phyloP scores from a whole-genome alignment of 2,329 filamentous ascomycete species.

The Neurospora sp. region DNA sequence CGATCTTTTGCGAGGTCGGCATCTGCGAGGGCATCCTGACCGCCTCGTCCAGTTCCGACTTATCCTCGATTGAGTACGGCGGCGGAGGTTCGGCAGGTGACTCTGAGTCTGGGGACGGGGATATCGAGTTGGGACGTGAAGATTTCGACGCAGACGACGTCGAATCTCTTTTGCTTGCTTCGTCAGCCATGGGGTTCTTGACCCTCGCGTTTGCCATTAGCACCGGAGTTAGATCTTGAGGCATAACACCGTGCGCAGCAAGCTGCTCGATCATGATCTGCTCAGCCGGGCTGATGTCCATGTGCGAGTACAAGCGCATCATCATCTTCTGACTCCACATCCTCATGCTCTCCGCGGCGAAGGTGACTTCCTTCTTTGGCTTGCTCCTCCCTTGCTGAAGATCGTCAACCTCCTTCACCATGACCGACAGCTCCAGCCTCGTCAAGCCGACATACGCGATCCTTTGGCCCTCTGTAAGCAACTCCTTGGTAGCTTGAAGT shows the following conservation, averaged over 20 bases:
- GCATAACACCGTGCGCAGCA: slow-evolving; percentile 80
- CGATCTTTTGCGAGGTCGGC: slow-evolving; percentile 70
- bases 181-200: slow-evolving; percentile 75
- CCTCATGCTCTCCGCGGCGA: slow-evolving; percentile 66
- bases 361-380: slow-evolving; percentile 60
- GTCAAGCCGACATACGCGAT: slow-evolving; percentile 93
- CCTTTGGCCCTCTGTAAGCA: slow-evolving; percentile 88
- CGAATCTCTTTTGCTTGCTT: slow-evolving; percentile 10
- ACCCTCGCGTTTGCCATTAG: slow-evolving; percentile 89
- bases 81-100: slow-evolving; percentile 41
- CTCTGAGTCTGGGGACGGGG: slow-evolving; percentile 29
- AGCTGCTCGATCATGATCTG: slow-evolving; percentile 99
- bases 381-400: slow-evolving; percentile 50
- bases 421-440: slow-evolving; percentile 66
- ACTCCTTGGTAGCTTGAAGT: slow-evolving; percentile 89
- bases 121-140: slow-evolving; percentile 20
- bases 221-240: slow-evolving; percentile 71
- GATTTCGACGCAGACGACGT: slow-evolving; percentile 16
- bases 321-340: slow-evolving; percentile 99
- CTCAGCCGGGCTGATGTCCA: slow-evolving; percentile 87
- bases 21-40: slow-evolving; percentile 78
- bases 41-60: slow-evolving; percentile 67
- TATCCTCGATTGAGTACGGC: slow-evolving; percentile 52
- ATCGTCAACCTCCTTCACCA: slow-evolving; percentile 59
- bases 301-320: slow-evolving; percentile 86